Percentiles rank a stretch among this genome's conserved stretches.
phyloP scores from a whole-genome alignment of 139 green algal genomes.

The Chlorella sp. region DNA sequence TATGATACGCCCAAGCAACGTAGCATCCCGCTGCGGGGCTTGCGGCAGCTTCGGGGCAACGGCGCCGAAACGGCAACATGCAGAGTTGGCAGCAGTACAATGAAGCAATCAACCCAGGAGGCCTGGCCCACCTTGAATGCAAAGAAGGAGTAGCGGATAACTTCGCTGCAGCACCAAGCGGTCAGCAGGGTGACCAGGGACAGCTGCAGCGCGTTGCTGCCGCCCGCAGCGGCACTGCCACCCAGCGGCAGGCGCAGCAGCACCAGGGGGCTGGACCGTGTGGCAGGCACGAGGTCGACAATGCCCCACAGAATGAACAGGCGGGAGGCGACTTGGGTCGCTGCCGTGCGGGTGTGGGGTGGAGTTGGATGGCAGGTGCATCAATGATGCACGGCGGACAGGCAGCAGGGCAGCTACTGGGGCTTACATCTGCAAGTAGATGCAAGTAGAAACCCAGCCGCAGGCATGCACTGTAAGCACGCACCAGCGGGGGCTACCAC shows the following conservation, averaged over 20 bases:
- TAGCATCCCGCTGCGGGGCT: too few species aligned
- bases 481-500: too few species aligned
- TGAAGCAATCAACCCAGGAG: too few species aligned
- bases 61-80: too few species aligned
- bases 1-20: too few species aligned
- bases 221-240: background rate
- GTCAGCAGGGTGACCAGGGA: constrained; percentile 80
- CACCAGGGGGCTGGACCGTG: constrained; percentile 35
- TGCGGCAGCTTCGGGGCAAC: too few species aligned
- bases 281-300: constrained; percentile 61
- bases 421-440: too few species aligned
- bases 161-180: constrained; percentile 89
- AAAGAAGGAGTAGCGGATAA: constrained; percentile 95
- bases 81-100: too few species aligned
- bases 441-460: background rate
- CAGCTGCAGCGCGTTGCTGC: constrained; percentile 55
- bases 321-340: constrained; percentile 87
- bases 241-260: constrained; percentile 26
- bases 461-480: background rate
- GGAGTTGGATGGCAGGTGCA: too few species aligned
- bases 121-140: constrained; percentile 82
- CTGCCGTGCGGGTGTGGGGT: too few species aligned
- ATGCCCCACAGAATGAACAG: constrained; percentile 92
- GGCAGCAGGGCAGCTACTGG: too few species aligned
- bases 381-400: too few species aligned